Conservation (phyloP, 1,284 basidiomycete species). For the Tetrapyrgos nigripes region DNA sequence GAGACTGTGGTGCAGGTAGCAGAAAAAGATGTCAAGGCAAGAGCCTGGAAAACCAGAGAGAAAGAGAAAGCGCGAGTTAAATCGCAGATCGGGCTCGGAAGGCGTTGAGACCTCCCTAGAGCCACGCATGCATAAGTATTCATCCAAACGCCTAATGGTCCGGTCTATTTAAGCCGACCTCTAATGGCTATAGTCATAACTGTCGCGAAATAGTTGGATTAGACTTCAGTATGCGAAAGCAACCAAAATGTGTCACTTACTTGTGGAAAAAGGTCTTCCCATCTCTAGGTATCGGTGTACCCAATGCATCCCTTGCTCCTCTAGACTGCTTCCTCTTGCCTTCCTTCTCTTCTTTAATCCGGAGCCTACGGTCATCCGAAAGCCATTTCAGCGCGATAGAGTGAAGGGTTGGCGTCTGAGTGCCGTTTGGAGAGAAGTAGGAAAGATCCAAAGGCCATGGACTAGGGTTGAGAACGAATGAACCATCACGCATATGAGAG, state of each 20-base stretch:
- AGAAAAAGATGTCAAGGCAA: not conserved
- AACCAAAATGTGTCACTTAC: constrained; percentile 49
- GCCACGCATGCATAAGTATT: no score
- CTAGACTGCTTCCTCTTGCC: constrained; percentile 71
- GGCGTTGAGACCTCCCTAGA: not conserved
- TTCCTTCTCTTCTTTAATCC: constrained; percentile 63
- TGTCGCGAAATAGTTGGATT: constrained; percentile 30
- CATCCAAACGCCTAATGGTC: constrained; percentile 3
- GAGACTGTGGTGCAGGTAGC: no score
- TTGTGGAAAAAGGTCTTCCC: constrained; percentile 92
- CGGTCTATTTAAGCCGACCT: not conserved
- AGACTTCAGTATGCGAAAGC: constrained; percentile 3
- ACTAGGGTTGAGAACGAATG: constrained; percentile 69
- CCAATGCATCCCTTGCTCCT: constrained; percentile 62
- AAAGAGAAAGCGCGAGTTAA: not conserved
- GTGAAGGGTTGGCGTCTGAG: constrained; percentile 58
- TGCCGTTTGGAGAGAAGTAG: constrained; percentile 16
- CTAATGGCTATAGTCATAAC: constrained; percentile 74
- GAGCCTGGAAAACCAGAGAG: not conserved
- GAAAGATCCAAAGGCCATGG: constrained; percentile 63
- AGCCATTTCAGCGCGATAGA: constrained; percentile 85
- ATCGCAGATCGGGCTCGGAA: not conserved
- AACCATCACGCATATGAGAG: constrained; percentile 87
- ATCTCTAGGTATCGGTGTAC: constrained; percentile 61
- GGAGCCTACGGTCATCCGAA: constrained; percentile 76